These are phyloP conservation scores for Starmerella bacillaris DNA, from an alignment of 805 yeast species.

Conservation along the genomic window DNA sequence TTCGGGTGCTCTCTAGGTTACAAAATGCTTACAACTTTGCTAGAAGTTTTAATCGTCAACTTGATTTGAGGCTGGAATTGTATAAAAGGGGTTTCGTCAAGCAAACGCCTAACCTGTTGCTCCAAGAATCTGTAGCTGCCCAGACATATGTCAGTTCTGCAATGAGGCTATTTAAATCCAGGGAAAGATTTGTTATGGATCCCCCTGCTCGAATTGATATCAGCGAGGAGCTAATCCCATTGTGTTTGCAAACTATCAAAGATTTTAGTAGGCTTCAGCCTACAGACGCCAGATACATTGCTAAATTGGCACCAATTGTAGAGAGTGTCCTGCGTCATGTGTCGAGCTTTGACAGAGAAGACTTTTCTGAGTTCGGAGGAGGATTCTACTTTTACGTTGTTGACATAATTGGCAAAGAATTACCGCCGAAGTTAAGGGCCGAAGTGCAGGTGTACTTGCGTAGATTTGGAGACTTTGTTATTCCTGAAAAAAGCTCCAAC, in stretches of 20 bases:
- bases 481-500: too few relatives aligned
- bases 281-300: conserved; percentile 55
- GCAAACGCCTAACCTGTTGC: conserved; percentile 73
- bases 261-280: conserved; percentile 53
- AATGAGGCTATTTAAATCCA: conserved; percentile 62
- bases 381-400: conserved; percentile 15
- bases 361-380: conserved; percentile 29
- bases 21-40: conserved; percentile 66
- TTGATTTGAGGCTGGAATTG: conserved; percentile 66
- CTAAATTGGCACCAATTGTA: conserved; percentile 83
- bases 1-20: conserved; percentile 41
- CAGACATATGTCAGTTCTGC: conserved; percentile 69
- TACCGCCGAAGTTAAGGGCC: conserved; percentile 23
- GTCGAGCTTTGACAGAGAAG: conserved; percentile 54
- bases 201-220: conserved; percentile 32
- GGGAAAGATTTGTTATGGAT: conserved; percentile 29
- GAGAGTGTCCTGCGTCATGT: conserved; percentile 74
- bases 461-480: conserved; percentile 33
- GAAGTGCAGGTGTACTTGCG: conserved; percentile 22
- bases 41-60: conserved; percentile 70
- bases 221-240: conserved; percentile 39
- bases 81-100: conserved; percentile 89
- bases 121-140: conserved; percentile 81
- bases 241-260: conserved; percentile 52
- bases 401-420: conserved; percentile 23